Base-by-base conservation (phyloP, 129 eudicot species). In the Centrapalus pauciflorus region DNA sequence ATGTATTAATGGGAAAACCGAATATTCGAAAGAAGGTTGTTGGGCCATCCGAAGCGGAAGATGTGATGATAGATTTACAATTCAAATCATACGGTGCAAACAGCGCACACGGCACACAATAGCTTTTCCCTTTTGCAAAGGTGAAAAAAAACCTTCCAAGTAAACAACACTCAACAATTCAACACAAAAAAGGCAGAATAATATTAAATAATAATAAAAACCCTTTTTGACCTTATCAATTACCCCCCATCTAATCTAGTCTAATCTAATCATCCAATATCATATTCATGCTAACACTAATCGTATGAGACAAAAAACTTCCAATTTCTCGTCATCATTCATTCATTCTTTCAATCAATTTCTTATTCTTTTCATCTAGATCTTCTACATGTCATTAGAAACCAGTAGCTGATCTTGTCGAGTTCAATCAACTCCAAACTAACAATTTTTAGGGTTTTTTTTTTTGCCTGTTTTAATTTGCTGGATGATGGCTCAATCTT, bases 401-500 rank as follows among this genome's bases (percentile, higher is more conserved):
- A 8, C 56, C 62, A 33, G 70, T 62, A 61, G 71, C 71, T 62
- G 71, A 72, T 62, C 52, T 10, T 49, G 54, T 61, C 49, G 21
- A 56, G 41, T 61, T 72, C 54, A 72, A 61, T 72, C 54, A 72
- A 61, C 61, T 49, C 30, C 63, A 72, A 61, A 41, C 30, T 62
- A 4, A n/a, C 13, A 25, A 26, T 23, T 49, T 10, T 76, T 69
- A 55, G 82, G 84, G 84, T 64, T 74, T 74, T 3, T 8, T 61
- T 27, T 16, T 8, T 62, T 9, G 9, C 1, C 26, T n/a, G 21
- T 8, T 66, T 10, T 25, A 0, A 13, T 13, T 67, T 50, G 72
- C 7, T 57, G 55, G 67, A 58, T 59, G 49, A 82, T 85, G 96
- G 81, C 83, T 49, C 86, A 81, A 80, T 73, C 88, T 32, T 59